phyloP scores from a whole-genome alignment of 2,329 filamentous ascomycete species.

The Verticillium alfalfae region DNA sequence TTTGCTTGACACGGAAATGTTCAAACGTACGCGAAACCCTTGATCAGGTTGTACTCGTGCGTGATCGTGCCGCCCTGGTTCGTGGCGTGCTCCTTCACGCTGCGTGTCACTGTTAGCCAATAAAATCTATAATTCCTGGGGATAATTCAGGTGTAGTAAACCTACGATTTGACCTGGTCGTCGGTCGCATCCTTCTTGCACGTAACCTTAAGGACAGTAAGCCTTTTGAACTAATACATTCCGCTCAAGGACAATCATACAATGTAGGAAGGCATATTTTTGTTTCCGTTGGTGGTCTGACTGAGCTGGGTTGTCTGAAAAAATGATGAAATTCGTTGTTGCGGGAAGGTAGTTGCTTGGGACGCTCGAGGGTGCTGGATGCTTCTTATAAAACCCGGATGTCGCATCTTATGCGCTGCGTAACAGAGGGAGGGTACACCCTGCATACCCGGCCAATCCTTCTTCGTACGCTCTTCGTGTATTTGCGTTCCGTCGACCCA shows the following conservation, averaged over 20 bases:
- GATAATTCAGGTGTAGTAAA: neutral
- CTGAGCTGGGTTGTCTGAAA: neutral
- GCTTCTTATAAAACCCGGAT: neutral
- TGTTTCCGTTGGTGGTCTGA: constrained; percentile 1
- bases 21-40: constrained; percentile 80
- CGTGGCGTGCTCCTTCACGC: constrained; percentile 69
- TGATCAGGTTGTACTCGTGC: constrained; percentile 82
- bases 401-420: neutral
- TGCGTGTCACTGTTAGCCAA: constrained; percentile 23
- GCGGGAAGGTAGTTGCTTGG: neutral
- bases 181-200: constrained; percentile 65
- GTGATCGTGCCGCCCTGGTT: constrained; percentile 78
- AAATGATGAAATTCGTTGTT: neutral
- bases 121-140: no score
- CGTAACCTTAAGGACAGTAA: constrained; percentile 57
- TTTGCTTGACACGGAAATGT: neutral
- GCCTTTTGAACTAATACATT: neutral
- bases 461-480: neutral
- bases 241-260: constrained; percentile 25
- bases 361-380: neutral
- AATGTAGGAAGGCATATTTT: constrained; percentile 52
- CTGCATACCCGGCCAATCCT: neutral
- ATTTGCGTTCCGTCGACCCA: neutral
- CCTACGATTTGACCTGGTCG: constrained; percentile 64
- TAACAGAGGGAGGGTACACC: neutral